phyloP scores from a whole-genome alignment of 805 yeast genomes.

The Candida pini region DNA sequence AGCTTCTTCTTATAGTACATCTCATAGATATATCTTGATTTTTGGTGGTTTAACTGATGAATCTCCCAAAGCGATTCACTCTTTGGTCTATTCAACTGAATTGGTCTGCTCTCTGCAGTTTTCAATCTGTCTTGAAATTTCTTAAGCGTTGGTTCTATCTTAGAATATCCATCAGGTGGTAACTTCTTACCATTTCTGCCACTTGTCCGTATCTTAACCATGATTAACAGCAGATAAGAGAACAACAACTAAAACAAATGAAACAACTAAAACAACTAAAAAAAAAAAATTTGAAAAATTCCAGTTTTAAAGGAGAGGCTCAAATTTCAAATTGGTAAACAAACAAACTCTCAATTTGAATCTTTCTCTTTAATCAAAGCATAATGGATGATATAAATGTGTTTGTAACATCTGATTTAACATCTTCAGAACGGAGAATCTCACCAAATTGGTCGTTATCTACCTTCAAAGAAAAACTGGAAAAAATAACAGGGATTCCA shows the following conservation, averaged over 20 bases:
- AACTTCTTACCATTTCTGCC: conserved; percentile 35
- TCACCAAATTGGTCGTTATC: conserved; percentile 56
- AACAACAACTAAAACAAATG: too few relatives aligned
- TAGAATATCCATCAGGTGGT: conserved; percentile 72
- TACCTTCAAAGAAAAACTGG: conserved; percentile 50
- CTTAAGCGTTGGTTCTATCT: conserved; percentile 58
- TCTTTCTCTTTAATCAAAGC: not conserved
- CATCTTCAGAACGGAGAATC: conserved; percentile 64
- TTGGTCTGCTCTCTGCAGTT: conserved; percentile 38
- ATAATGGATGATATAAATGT: conserved; percentile 33
- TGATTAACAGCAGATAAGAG: too few relatives aligned
- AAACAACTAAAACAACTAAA: too few relatives aligned
- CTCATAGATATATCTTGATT: conserved; percentile 70
- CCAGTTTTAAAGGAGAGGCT: too few relatives aligned
- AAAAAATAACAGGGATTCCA: conserved; percentile 69
- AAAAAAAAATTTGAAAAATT: too few relatives aligned
- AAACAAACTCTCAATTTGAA: too few relatives aligned
- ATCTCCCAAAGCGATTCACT: conserved; percentile 66
- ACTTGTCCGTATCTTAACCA: too few relatives aligned
- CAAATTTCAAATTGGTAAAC: too few relatives aligned
- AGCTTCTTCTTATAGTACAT: conserved; percentile 65
- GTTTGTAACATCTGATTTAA: conserved; percentile 57
- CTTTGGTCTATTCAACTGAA: conserved; percentile 41
- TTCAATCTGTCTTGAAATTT: conserved; percentile 56
- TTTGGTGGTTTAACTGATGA: conserved; percentile 63